Conservation (phyloP, 305 asterid genomes). For the Rubia balearica region DNA sequence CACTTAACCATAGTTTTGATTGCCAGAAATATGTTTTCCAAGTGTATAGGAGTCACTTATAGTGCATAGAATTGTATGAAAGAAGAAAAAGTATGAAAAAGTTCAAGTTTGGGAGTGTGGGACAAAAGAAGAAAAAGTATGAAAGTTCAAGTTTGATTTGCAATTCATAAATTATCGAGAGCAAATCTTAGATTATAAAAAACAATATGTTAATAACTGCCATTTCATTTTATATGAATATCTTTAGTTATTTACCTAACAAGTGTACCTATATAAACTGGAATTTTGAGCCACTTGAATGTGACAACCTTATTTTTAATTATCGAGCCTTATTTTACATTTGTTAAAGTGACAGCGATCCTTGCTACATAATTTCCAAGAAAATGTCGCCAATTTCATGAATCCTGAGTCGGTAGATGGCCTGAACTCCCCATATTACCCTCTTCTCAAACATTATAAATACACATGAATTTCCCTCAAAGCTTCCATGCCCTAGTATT, state of each 20-base stretch:
- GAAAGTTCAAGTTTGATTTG: not conserved
- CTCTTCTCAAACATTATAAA: not conserved
- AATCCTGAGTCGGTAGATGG: not conserved
- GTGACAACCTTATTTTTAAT: not conserved
- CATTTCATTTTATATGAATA: not conserved
- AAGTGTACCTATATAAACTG: not conserved
- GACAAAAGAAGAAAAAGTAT: not conserved
- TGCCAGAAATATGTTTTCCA: too few relatives aligned
- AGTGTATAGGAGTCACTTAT: too few relatives aligned
- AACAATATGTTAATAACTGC: not conserved
- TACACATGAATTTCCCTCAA: not conserved
- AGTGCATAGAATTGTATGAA: too few relatives aligned
- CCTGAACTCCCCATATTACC: not conserved
- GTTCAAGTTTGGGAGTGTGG: not conserved
- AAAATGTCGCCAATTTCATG: not conserved
- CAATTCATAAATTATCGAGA: not conserved
- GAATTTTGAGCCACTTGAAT: not conserved
- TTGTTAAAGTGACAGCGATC: not conserved
- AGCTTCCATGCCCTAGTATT: not conserved
- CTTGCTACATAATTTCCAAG: slow-evolving; percentile 1
- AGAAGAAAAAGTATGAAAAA: too few relatives aligned
- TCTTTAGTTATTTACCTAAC: not conserved
- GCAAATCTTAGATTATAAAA: not conserved
- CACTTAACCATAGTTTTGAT: too few relatives aligned
- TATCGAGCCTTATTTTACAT: not conserved